These are phyloP conservation scores for Retiboletus fuscus DNA, from an alignment of 1,284 basidiomycete species.

Conservation along the genomic window DNA sequence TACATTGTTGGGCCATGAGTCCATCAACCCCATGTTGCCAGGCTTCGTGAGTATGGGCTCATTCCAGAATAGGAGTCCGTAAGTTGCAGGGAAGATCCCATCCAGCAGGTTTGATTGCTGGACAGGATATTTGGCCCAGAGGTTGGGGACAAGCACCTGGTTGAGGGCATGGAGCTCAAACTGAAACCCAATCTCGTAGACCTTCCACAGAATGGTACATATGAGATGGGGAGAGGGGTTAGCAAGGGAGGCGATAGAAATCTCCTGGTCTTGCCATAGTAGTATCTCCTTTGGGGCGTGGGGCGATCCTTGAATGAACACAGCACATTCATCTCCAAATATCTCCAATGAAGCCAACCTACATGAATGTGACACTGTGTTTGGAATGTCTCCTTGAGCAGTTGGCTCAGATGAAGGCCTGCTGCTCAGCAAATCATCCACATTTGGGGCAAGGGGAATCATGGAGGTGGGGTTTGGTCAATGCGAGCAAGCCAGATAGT, in stretches of 20 bases:
- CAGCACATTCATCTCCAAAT: not conserved
- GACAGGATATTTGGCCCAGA: no score
- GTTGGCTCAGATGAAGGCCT: no score
- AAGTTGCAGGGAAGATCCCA: not conserved
- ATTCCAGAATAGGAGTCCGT: not conserved
- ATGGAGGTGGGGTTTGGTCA: no score
- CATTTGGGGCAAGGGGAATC: not conserved
- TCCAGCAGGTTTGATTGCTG: no score
- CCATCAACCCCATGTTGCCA: not conserved
- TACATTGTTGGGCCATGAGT: not conserved
- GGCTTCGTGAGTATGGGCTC: not conserved
- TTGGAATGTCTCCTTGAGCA: not conserved
- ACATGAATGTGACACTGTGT: not conserved
- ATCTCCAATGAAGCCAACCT: not conserved
- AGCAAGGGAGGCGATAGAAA: not conserved
- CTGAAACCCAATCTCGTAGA: no score
- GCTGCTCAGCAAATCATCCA: conserved; percentile 1
- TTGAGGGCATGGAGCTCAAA: no score
- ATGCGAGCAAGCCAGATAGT: no score
- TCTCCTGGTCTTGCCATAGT: not conserved
- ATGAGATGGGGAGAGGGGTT: not conserved
- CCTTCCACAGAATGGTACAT: not conserved
- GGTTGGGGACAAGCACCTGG: no score
- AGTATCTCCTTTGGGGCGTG: not conserved
- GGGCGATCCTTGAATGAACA: not conserved